Evolutionary conservation across 768 basidiomycete genomes (phyloP), one percentile per base, ranked within the genome.

Genomic region (Dacryopinax primogenitus): DNA sequence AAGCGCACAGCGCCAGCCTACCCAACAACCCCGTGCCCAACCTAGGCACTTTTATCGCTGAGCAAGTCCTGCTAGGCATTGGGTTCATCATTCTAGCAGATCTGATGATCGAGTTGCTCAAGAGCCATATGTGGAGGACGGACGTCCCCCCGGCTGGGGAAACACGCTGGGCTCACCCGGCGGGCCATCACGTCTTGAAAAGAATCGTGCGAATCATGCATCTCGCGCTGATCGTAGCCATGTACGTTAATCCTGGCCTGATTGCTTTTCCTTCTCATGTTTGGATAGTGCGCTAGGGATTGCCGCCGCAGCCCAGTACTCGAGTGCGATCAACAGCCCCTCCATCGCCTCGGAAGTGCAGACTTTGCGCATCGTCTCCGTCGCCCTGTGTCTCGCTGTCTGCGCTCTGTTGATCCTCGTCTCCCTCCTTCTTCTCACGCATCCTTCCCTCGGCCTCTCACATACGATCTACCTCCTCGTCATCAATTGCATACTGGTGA

Each of bases 41-140:
- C 18, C 51, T 58, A 30, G 30, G 51, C 51, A 30, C 30, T 15
- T 58, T 58, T 30, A 58, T 58, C 26, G 51, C 13, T 11, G 51
- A 58, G 51, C 51, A 58, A 18, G 51, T 58, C 26, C 51, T 58
- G 51, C 51, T 58, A 23, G 51, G 51, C 9, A 58, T 58, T 30
- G 51, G 51, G 13, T 58, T 58, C 51, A 58, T 58, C 51, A 30
- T 58, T 9, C 30, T 58, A 3, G 51, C 51, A 3, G 51, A 58
- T 58, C 51, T 58, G 4, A 58, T 58, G 51, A 58, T 58, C 51
- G 51, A 58, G 21, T 30, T 58, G 26, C 51, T 58, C 51, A 58
- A 58, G 51, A 58, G 51, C 51, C 51, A 58, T 30, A 58, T 58
- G 3, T 58, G 51, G 51, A 58, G 51, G 26, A 58, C 51, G 13